Percentiles rank a stretch among this genome's conserved stretches.
Evolutionary conservation across 805 yeast species (phyloP).

Genomic region (Candida silvatica): DNA sequence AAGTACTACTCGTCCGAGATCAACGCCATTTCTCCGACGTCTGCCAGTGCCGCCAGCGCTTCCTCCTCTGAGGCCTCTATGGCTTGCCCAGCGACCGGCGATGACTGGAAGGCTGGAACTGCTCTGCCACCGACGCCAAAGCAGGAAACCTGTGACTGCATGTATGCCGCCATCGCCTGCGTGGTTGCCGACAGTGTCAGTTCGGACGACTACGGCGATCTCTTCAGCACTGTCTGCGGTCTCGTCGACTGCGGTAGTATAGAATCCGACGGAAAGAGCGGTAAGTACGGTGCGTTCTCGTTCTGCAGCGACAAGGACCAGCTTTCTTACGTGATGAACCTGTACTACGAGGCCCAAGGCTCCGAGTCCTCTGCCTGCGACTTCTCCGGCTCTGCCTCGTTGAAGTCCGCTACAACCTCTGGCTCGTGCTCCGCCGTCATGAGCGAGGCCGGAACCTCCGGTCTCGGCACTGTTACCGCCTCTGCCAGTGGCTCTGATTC

Average conservation of each 20-base stretch:
- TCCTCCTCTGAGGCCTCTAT: conserved; percentile 32
- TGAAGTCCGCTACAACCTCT: conserved; percentile 38
- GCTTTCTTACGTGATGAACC: conserved; percentile 56
- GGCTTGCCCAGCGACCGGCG: conserved; percentile 51
- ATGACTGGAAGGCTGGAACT: conserved; percentile 60
- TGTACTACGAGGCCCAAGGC: conserved; percentile 47
- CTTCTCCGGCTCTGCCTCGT: conserved; percentile 60
- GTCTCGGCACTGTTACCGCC: conserved; percentile 47
- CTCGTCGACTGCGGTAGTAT: conserved; percentile 50
- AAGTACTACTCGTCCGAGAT: conserved; percentile 54
- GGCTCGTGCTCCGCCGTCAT: conserved; percentile 49
- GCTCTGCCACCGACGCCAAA: conserved; percentile 76
- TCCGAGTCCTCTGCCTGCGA: conserved; percentile 45
- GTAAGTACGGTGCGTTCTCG: conserved; percentile 65
- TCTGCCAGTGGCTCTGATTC: conserved; percentile 15
- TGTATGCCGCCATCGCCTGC: conserved; percentile 47
- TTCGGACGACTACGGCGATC: conserved; percentile 46
- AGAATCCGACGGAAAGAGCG: conserved; percentile 50
- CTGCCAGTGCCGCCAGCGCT: conserved; percentile 31
- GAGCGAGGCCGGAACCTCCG: conserved; percentile 60
- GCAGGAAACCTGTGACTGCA: conserved; percentile 53
- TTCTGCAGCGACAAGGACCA: conserved; percentile 61
- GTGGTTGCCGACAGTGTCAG: conserved; percentile 49
- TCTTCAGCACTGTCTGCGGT: conserved; percentile 54
- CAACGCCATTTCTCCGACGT: conserved; percentile 43